phyloP scores from a whole-genome alignment of 2,329 filamentous ascomycete genomes.

The Trichoderma sp. region DNA sequence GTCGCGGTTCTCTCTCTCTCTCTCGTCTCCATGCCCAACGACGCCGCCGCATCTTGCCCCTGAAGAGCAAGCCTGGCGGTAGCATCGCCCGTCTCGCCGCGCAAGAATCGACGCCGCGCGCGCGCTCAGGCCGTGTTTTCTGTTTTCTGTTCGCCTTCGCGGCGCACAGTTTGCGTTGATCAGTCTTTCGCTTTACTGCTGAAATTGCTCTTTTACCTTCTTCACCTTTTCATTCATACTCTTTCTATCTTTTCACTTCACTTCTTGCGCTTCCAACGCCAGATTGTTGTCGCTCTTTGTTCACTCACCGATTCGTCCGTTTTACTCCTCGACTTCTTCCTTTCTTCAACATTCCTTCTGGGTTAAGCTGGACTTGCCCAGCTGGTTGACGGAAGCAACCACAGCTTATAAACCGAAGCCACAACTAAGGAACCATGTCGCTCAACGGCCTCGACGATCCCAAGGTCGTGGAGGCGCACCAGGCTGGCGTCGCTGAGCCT shows the following conservation, averaged over 20 bases:
- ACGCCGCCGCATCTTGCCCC: conserved; percentile 26
- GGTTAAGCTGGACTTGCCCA: conserved; percentile 22
- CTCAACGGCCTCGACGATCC: conserved; percentile 89
- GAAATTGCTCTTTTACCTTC: background rate
- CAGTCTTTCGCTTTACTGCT: conserved; percentile 13
- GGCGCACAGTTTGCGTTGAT: conserved; percentile 4
- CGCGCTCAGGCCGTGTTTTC: conserved; percentile 18
- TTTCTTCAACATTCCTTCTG: background rate
- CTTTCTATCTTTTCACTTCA: background rate
- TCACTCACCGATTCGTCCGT: background rate
- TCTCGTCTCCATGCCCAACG: conserved; percentile 23
- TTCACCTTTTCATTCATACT: conserved; percentile 5
- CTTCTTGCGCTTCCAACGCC: background rate
- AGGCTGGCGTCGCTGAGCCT: conserved; percentile 75
- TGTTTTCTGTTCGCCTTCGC: background rate
- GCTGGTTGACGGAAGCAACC: conserved; percentile 17
- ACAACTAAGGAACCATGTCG: conserved; percentile 66
- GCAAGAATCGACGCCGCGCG: conserved; percentile 23
- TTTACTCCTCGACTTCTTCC: background rate
- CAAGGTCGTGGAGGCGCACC: conserved; percentile 81
- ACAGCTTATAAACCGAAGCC: background rate
- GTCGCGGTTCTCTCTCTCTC: background rate
- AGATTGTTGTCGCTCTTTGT: conserved; percentile 9
- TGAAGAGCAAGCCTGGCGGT: conserved; percentile 23
- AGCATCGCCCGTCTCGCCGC: background rate